A percentile compares a stretch with the other conserved stretches of the same genome.
Evolutionary conservation across 768 basidiomycete species (phyloP).

Genomic region (Cystobasidium onofrii): DNA sequence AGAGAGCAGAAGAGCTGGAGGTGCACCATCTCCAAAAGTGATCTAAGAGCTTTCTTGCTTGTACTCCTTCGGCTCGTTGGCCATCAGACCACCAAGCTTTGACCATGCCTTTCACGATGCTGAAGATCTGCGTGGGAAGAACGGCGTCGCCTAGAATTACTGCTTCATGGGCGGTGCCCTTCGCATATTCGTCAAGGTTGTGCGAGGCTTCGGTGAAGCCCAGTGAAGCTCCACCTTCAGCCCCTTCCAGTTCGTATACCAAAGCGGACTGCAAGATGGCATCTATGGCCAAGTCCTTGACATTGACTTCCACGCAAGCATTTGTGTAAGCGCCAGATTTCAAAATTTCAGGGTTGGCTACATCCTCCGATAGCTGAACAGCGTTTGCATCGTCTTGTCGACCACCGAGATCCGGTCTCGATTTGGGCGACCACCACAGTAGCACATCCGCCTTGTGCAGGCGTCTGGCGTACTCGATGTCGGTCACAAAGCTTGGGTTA

Average conservation of each 20-base stretch:
- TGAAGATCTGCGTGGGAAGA: slow-evolving; percentile 76
- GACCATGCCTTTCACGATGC: slow-evolving; percentile 74
- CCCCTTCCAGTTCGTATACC: slow-evolving; percentile 92
- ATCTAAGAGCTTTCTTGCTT: slow-evolving; percentile 54
- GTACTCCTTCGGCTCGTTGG: slow-evolving; percentile 51
- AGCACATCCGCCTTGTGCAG: slow-evolving; percentile 79
- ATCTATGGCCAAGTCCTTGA: slow-evolving; percentile 88
- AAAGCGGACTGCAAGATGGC: slow-evolving; percentile 86
- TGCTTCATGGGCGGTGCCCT: slow-evolving; percentile 54
- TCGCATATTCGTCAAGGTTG: slow-evolving; percentile 80
- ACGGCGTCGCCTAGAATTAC: slow-evolving; percentile 81
- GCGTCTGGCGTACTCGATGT: slow-evolving; percentile 81
- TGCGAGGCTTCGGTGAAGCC: slow-evolving; percentile 88
- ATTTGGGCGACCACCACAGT: slow-evolving; percentile 91
- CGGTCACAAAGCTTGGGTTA: slow-evolving; percentile 74
- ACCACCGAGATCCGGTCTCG: slow-evolving; percentile 85
- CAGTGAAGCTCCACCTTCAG: slow-evolving; percentile 62
- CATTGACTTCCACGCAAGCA: slow-evolving; percentile 78
- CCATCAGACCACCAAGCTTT: slow-evolving; percentile 79
- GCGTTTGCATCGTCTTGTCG: slow-evolving; percentile 75
- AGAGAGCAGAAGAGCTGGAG: slow-evolving; percentile 72
- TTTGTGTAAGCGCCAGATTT: slow-evolving; percentile 81
- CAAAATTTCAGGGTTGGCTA: slow-evolving; percentile 74
- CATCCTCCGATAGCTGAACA: slow-evolving; percentile 55
- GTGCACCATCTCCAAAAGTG: slow-evolving; percentile 98